Evolutionary conservation across 768 basidiomycete species (phyloP).

Genomic region (Tricholoma saponaceum): DNA sequence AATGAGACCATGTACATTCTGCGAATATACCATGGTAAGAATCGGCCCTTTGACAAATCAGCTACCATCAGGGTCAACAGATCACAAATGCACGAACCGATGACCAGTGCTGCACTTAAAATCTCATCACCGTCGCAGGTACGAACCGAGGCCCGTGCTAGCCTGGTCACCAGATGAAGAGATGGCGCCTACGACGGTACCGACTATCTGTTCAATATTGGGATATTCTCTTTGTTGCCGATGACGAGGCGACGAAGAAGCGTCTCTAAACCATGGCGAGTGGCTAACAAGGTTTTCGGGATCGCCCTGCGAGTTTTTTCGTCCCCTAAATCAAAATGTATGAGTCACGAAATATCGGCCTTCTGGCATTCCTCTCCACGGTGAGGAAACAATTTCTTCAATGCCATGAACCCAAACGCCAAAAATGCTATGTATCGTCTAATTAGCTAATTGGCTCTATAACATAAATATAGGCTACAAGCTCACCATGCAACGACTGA

Average conservation of each 20-base stretch:
- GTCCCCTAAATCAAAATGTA: conserved; percentile 4
- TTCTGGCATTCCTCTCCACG: not conserved
- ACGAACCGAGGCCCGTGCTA: conserved; percentile 12
- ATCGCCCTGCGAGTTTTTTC: conserved; percentile 7
- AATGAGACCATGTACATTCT: not conserved
- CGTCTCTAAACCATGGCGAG: conserved; percentile 24
- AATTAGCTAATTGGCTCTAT: not conserved
- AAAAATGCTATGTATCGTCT: not conserved
- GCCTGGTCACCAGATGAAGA: conserved; percentile 9
- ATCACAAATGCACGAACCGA: not conserved
- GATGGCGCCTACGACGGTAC: conserved; percentile 22
- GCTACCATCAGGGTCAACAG: too few species aligned
- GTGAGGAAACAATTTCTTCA: not conserved
- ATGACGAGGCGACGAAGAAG: conserved; percentile 23
- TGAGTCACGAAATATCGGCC: not conserved
- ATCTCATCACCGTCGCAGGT: not conserved
- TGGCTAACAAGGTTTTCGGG: conserved; percentile 16
- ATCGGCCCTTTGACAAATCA: not conserved
- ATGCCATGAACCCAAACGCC: not conserved
- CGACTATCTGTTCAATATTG: conserved; percentile 19
- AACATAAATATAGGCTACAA: not conserved
- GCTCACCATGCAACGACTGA: conserved; percentile 16
- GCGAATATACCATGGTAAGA: not conserved
- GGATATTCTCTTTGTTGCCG: conserved; percentile 12
- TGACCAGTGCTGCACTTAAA: not conserved